Evolutionary conservation across 768 basidiomycete species (phyloP), one percentile per base, ranked within the genome.

Genomic region (Pholiota microspora): DNA sequence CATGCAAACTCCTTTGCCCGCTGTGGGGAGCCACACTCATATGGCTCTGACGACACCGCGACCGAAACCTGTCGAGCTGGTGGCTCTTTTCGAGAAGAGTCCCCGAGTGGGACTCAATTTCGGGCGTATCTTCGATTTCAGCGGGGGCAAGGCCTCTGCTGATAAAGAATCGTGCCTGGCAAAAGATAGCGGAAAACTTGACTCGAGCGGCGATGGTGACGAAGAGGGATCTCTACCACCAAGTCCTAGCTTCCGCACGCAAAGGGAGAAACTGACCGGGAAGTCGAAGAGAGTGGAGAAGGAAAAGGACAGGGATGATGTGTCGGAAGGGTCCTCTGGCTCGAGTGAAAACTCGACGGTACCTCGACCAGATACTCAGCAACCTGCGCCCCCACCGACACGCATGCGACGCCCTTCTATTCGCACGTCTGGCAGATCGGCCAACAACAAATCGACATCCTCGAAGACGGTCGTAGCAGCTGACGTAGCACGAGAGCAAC

Each of bases 81-180:
- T 79, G 2, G 83, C 80, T 31, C 74, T 91, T 2, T 88, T 92
- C 62, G 77, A 82, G 27, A 77, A 79, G 36, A 86, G 85, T 7
- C 90, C 90, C 0, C 84, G 77, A 56, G 82, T 88, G 34, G 84
- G 83, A 2, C 75, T 92, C 24, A 83, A 88, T 62, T 92, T 92
- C 63, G 79, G 84, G 7, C 86, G 84, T 68, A 90, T 90, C 45
- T 91, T 91, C 58, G 88, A 90, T 61, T 84, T 86, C 67, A 69
- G 73, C n/a, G 71, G 74, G 35, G 73, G 73, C 15, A 45, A 21
- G 18, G 23, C 24, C 5, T 16, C 49, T 13, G 52, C 3, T 40
- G 45, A 21, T 65, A 69, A 4, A 58, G 62, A 16, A 70, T 71
- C 5, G 68, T n/a, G 29, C 8, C 7, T 2, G 13, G 65, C 56